A percentile compares a stretch with the other conserved stretches of the same genome.
These are phyloP conservation scores for Sporothrix dimorphospora DNA, from an alignment of 2,329 filamentous ascomycete species.

Conservation along the genomic window DNA sequence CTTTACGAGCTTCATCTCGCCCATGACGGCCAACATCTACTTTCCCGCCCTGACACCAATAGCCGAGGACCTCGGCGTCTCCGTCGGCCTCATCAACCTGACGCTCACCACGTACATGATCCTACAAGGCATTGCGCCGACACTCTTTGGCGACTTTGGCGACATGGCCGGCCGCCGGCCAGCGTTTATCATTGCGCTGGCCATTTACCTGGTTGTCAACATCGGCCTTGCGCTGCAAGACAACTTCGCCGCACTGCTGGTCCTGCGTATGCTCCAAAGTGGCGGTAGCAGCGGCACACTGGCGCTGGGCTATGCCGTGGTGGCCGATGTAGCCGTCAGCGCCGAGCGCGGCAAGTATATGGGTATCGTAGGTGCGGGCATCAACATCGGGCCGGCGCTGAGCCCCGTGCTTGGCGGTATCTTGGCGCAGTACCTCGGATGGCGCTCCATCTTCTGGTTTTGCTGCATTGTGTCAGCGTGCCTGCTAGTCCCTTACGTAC, in stretches of 20 bases:
- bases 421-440: slow-evolving; percentile 65
- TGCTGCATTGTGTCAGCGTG: slow-evolving; percentile 57
- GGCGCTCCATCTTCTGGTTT: slow-evolving; percentile 73
- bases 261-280: slow-evolving; percentile 65
- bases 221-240: slow-evolving; percentile 62
- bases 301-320: slow-evolving; percentile 70
- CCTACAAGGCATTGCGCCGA: slow-evolving; percentile 64
- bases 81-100: slow-evolving; percentile 50
- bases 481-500: slow-evolving; percentile 57
- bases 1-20: slow-evolving; percentile 58
- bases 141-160: slow-evolving; percentile 63
- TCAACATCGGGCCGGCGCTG: slow-evolving; percentile 58
- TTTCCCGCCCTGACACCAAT: slow-evolving; percentile 50
- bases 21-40: slow-evolving; percentile 63
- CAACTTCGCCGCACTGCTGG: slow-evolving; percentile 59
- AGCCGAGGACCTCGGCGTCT: slow-evolving; percentile 45
- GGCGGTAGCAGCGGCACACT: slow-evolving; percentile 69
- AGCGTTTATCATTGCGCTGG: slow-evolving; percentile 61
- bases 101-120: slow-evolving; percentile 65
- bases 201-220: slow-evolving; percentile 62
- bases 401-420: slow-evolving; percentile 67
- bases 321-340: slow-evolving; percentile 71
- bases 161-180: slow-evolving; percentile 65
- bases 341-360: slow-evolving; percentile 74
- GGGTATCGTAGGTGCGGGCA: slow-evolving; percentile 63